Evolutionary conservation across 352 stramenopile species (phyloP).

Genomic region (Aphanomyces stellatus): DNA sequence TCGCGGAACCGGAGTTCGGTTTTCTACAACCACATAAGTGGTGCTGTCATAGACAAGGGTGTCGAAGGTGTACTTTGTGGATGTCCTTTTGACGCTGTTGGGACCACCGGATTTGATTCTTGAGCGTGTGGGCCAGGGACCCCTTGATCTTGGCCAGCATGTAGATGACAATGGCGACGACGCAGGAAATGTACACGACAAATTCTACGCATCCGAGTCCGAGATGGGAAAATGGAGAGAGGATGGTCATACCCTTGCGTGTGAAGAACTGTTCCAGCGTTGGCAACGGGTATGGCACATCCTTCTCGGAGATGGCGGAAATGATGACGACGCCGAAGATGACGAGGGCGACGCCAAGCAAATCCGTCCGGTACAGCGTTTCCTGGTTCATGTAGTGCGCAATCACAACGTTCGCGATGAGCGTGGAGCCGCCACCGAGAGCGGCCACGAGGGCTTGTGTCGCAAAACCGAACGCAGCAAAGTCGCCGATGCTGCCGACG

Average conservation of each 20-base stretch:
- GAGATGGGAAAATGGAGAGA: background rate
- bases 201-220: slow-evolving; percentile 30
- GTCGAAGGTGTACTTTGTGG: slow-evolving; percentile 38
- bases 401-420: slow-evolving; percentile 83
- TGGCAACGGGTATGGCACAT: slow-evolving; percentile 77
- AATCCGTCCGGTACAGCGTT: slow-evolving; percentile 62
- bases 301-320: slow-evolving; percentile 74
- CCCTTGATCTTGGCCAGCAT: slow-evolving; percentile 87
- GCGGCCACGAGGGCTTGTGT: slow-evolving; percentile 84
- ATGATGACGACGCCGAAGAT: slow-evolving; percentile 83
- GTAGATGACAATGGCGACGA: slow-evolving; percentile 60
- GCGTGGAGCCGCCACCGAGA: slow-evolving; percentile 72
- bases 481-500: slow-evolving; percentile 79
- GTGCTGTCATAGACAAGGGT: background rate
- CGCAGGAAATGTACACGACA: slow-evolving; percentile 68
- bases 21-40: slow-evolving; percentile 26
- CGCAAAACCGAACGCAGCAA: slow-evolving; percentile 83
- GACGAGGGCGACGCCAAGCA: slow-evolving; percentile 77
- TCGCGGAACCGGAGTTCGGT: slow-evolving; percentile 55
- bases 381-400: slow-evolving; percentile 81
- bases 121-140: slow-evolving; percentile 70
- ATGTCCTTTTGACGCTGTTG: slow-evolving; percentile 72
- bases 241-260: slow-evolving; percentile 36
- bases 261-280: slow-evolving; percentile 79
- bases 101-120: slow-evolving; percentile 79